A percentile compares a stretch with the other conserved stretches of the same genome.
phyloP scores from a whole-genome alignment of 805 yeast species.

The Spathaspora hagerdaliae region DNA sequence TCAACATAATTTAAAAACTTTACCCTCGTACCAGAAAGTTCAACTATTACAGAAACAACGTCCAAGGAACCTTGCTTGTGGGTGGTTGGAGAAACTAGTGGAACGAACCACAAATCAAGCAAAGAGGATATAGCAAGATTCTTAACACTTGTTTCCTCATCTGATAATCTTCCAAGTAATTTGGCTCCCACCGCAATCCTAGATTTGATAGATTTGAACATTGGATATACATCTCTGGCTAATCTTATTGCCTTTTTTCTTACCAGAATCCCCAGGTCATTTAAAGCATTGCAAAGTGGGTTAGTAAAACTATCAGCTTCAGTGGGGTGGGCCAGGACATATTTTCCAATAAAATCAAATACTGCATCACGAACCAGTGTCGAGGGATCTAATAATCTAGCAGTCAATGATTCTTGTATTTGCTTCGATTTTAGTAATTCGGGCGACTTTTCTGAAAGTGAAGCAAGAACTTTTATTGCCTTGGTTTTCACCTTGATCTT shows the following conservation, averaged over 20 bases:
- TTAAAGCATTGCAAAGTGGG: conserved; percentile 44
- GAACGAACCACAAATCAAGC: conserved; percentile 18
- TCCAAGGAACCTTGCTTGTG: background rate
- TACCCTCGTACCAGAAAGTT: conserved; percentile 32
- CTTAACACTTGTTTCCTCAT: conserved; percentile 56
- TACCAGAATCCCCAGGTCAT: conserved; percentile 62
- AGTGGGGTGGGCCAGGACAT: conserved; percentile 40
- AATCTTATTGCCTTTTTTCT: conserved; percentile 59
- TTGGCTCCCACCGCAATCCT: conserved; percentile 46
- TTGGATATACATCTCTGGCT: conserved; percentile 42
- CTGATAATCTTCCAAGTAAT: conserved; percentile 55
- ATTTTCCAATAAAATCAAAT: conserved; percentile 57
- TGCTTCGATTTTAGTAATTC: conserved; percentile 44
- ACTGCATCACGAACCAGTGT: conserved; percentile 76
- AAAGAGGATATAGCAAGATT: conserved; percentile 38
- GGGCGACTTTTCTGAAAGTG: conserved; percentile 51
- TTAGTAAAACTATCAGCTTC: conserved; percentile 46
- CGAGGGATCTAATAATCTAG: conserved; percentile 53
- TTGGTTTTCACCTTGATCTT: conserved; percentile 39
- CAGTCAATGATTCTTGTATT: conserved; percentile 50
- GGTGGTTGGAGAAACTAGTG: background rate
- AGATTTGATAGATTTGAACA: conserved; percentile 23
- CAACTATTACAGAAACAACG: conserved; percentile 28
- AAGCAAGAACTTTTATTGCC: conserved; percentile 62
- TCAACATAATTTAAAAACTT: conserved; percentile 18